Conservation (phyloP, 2,329 filamentous ascomycete genomes). For the Graphilbum ipis-grandicollis region DNA sequence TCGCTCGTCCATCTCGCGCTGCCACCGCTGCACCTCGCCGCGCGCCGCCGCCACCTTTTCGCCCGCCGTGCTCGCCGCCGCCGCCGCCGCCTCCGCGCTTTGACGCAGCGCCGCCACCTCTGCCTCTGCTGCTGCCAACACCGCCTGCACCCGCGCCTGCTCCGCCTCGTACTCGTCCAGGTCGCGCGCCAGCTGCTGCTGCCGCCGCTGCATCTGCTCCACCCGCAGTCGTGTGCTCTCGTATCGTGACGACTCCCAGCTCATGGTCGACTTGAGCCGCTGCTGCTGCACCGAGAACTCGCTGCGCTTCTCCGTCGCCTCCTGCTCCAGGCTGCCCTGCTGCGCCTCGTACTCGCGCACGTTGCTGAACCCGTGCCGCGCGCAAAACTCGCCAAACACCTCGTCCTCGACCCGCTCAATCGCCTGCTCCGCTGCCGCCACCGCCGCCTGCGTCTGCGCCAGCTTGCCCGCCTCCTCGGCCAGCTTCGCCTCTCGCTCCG, state of each 20-base stretch:
- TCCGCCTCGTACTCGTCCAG: constrained; percentile 54
- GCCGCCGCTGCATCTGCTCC: constrained; percentile 45
- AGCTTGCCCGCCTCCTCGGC: constrained; percentile 54
- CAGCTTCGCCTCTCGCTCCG: constrained; percentile 62
- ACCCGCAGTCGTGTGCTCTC: constrained; percentile 51
- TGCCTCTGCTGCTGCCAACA: constrained; percentile 54
- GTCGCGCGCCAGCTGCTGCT: constrained; percentile 48
- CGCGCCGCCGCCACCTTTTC: constrained; percentile 66
- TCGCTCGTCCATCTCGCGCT: constrained; percentile 59
- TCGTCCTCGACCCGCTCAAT: constrained; percentile 76
- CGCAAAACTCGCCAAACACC: constrained; percentile 74
- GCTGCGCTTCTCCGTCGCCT: constrained; percentile 70
- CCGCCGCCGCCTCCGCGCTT: constrained; percentile 49
- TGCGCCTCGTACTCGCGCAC: constrained; percentile 89
- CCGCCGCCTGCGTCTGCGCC: constrained; percentile 32
- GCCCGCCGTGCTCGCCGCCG: constrained; percentile 48
- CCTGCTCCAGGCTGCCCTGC: constrained; percentile 81
- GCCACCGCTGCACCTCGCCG: constrained; percentile 65
- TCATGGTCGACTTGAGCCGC: constrained; percentile 45
- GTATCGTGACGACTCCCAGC: constrained; percentile 36
- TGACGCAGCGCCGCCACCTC: constrained; percentile 64
- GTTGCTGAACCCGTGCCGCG: constrained; percentile 67
- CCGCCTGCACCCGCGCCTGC: constrained; percentile 57
- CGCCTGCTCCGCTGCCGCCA: constrained; percentile 37
- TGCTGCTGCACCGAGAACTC: constrained; percentile 76